Conservation (phyloP, 1,139 yeast genomes). For the Hansenula anomala region DNA sequence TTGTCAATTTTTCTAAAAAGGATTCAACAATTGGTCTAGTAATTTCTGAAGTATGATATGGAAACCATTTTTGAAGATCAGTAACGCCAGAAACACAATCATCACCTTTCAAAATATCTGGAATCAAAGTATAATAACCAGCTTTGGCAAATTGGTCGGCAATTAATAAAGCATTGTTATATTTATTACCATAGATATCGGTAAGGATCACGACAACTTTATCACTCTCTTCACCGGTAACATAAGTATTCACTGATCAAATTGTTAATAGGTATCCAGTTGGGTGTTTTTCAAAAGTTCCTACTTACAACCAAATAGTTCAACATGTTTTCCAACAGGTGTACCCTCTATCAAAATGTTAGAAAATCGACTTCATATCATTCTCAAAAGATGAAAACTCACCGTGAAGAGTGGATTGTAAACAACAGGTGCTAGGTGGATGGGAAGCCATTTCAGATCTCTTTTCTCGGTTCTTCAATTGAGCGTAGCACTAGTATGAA, state of each 20-base stretch:
- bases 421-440: conserved; percentile 46
- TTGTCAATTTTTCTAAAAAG: conserved; percentile 39
- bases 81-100: conserved; percentile 23
- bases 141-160: conserved; percentile 69
- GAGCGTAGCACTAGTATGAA: no score
- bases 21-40: conserved; percentile 38
- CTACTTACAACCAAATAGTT: conserved; percentile 21
- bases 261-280: conserved; percentile 24
- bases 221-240: conserved; percentile 27
- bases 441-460: conserved; percentile 40
- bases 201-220: conserved; percentile 57
- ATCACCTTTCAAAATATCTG: conserved; percentile 68
- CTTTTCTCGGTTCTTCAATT: no score
- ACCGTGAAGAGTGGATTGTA: conserved; percentile 33
- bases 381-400: background rate
- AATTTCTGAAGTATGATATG: conserved; percentile 43
- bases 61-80: conserved; percentile 46
- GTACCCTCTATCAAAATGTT: conserved; percentile 9
- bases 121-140: conserved; percentile 65
- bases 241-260: conserved; percentile 21
- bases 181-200: conserved; percentile 63
- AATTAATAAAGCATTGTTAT: conserved; percentile 45
- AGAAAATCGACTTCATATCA: no score
- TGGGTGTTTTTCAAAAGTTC: no score
- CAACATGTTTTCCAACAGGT: conserved; percentile 12